Evolutionary conservation across 257 asterid species (phyloP).

Genomic region (Scutellaria baicalensis): DNA sequence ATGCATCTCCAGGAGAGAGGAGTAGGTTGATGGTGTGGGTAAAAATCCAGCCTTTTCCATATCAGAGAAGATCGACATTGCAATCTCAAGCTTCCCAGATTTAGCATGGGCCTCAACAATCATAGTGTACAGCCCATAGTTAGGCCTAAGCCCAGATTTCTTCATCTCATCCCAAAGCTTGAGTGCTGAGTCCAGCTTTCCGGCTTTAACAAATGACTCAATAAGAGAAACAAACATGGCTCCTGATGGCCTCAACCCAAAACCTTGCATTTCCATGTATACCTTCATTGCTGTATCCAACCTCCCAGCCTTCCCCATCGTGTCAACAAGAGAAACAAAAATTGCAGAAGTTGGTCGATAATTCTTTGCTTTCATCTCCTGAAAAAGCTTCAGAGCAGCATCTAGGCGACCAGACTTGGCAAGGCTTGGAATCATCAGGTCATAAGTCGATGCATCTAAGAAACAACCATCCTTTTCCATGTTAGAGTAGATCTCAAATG

Average conservation of each 20-base stretch:
- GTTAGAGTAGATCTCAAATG: conserved; percentile 81
- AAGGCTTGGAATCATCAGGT: conserved; percentile 81
- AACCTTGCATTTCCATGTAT: conserved; percentile 85
- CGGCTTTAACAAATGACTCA: conserved; percentile 89
- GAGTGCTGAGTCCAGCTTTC: conserved; percentile 72
- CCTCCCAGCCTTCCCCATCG: conserved; percentile 80
- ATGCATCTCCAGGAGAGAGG: conserved; percentile 94
- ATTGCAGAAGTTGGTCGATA: conserved; percentile 38
- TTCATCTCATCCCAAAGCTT: conserved; percentile 96
- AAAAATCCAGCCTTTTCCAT: conserved; percentile 95
- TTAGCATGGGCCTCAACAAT: conserved; percentile 93
- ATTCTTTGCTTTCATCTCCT: conserved; percentile 45
- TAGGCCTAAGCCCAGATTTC: conserved; percentile 82
- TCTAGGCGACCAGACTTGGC: conserved; percentile 94
- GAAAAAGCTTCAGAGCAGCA: conserved; percentile 54
- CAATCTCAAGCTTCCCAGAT: conserved; percentile 92
- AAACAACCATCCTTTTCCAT: conserved; percentile 57
- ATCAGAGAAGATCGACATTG: conserved; percentile 81
- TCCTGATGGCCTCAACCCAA: conserved; percentile 83
- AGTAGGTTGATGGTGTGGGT: conserved; percentile 93
- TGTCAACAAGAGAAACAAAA: conserved; percentile 44
- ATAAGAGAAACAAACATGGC: conserved; percentile 75
- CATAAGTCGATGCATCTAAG: conserved; percentile 77
- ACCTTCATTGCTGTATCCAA: conserved; percentile 83
- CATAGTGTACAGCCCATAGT: conserved; percentile 84